A percentile compares a stretch with the other conserved stretches of the same genome.
phyloP scores from a whole-genome alignment of 345 rosid species.

The Citrus hindsii region DNA sequence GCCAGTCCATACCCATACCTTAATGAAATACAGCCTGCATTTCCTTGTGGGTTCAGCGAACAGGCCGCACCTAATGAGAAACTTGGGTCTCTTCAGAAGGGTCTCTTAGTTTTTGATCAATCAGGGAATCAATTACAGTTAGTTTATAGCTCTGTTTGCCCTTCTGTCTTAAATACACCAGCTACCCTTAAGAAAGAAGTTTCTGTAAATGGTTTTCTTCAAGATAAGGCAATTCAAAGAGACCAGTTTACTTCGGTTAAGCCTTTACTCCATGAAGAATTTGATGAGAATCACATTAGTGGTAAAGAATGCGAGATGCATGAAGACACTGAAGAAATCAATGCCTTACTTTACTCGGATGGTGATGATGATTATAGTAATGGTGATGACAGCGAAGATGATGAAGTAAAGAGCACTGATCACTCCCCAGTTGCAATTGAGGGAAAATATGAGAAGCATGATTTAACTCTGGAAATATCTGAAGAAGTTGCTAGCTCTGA shows the following conservation, averaged over 20 bases:
- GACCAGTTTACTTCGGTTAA: constrained; percentile 25
- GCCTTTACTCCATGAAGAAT: constrained; percentile 26
- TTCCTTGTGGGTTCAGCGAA: constrained; percentile 21
- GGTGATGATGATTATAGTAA: constrained; percentile 44
- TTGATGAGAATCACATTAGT: constrained; percentile 30
- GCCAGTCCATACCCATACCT: constrained; percentile 27
- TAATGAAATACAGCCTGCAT: constrained; percentile 28
- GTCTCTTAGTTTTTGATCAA: constrained; percentile 62
- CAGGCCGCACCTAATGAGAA: constrained; percentile 26
- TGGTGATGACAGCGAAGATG: constrained; percentile 69
- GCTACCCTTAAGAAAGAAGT: constrained; percentile 15
- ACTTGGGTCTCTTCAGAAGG: constrained; percentile 39
- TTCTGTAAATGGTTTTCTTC: constrained; percentile 21
- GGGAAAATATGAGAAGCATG: constrained; percentile 31
- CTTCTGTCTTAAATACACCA: constrained; percentile 29
- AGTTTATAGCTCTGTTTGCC: constrained; percentile 35
- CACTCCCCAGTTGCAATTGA: constrained; percentile 61
- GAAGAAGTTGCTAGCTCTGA: constrained; percentile 56
- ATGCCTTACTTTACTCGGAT: constrained; percentile 89
- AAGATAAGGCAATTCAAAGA: constrained; percentile 24
- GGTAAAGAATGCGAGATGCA: constrained; percentile 71
- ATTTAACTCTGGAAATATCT: constrained; percentile 24
- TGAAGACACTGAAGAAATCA: constrained; percentile 93
- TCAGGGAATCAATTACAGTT: constrained; percentile 64
- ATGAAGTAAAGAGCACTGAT: constrained; percentile 88